phyloP scores from a whole-genome alignment of 78 protist genomes.

The Protostelium mycophagum region DNA sequence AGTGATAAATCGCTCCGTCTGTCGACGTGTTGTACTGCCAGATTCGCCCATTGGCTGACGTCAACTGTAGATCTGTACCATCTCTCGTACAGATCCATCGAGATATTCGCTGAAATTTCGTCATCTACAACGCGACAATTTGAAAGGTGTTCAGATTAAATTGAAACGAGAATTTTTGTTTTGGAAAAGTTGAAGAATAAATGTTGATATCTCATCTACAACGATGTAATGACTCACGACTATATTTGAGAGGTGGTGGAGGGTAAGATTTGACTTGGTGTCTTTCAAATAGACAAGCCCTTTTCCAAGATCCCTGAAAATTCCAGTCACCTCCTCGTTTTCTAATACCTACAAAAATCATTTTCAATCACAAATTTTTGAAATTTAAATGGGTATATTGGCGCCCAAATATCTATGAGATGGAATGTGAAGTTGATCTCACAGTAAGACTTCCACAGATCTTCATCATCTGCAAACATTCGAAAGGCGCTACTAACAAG shows the following conservation, averaged over 20 bases:
- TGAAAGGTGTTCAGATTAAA: no score
- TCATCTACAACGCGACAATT: no score
- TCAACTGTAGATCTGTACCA: background rate
- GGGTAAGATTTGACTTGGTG: background rate
- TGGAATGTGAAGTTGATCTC: no score
- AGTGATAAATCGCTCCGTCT: background rate
- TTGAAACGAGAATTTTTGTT: no score
- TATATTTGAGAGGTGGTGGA: background rate
- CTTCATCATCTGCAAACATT: background rate
- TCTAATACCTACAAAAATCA: background rate
- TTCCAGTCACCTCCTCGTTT: background rate
- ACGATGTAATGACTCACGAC: background rate
- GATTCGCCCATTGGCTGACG: background rate
- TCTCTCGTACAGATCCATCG: background rate
- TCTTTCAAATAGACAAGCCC: background rate
- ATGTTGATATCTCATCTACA: background rate
- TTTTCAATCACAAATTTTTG: no score
- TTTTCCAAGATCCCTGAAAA: background rate
- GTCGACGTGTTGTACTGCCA: background rate
- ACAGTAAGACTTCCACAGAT: background rate
- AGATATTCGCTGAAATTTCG: background rate
- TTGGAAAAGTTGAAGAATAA: no score
- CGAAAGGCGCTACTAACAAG: background rate
- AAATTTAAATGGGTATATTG: no score
- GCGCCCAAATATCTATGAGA: no score